Evolutionary conservation across 2,329 filamentous ascomycete species (phyloP).

Genomic region (Rutstroemia sp.): DNA sequence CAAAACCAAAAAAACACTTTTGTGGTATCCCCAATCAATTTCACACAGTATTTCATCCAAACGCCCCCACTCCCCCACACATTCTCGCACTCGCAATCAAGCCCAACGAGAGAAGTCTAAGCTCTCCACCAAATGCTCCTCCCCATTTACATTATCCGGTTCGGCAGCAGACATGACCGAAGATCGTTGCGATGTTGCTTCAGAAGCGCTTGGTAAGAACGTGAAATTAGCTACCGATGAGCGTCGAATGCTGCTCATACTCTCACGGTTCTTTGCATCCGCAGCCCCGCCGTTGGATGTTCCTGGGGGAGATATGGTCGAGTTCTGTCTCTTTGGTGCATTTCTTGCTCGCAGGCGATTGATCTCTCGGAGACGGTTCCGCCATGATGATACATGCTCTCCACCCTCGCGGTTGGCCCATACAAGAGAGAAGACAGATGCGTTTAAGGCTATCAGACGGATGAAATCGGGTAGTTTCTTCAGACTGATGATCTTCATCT

Average conservation of each 20-base stretch:
- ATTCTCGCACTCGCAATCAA: slow-evolving; percentile 12
- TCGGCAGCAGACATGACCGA: slow-evolving; percentile 48
- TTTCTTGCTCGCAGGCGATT: slow-evolving; percentile 69
- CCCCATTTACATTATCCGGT: slow-evolving; percentile 37
- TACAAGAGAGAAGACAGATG: slow-evolving; percentile 87
- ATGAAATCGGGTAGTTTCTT: slow-evolving; percentile 79
- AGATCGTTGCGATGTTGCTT: slow-evolving; percentile 49
- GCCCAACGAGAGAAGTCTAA: slow-evolving; percentile 32
- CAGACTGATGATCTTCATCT: slow-evolving; percentile 81
- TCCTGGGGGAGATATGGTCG: slow-evolving; percentile 29
- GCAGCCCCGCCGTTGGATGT: slow-evolving; percentile 21
- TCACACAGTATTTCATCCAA: not conserved
- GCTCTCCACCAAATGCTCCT: slow-evolving; percentile 27
- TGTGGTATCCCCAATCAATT: slow-evolving; percentile 21
- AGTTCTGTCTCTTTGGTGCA: slow-evolving; percentile 34
- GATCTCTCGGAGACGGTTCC: slow-evolving; percentile 78
- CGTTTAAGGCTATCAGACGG: slow-evolving; percentile 82
- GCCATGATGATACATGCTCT: slow-evolving; percentile 85
- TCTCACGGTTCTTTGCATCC: slow-evolving; percentile 44
- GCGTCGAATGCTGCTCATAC: slow-evolving; percentile 51
- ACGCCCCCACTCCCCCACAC: not conserved
- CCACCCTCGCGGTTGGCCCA: slow-evolving; percentile 72
- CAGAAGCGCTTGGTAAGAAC: slow-evolving; percentile 51
- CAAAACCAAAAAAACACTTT: slow-evolving; percentile 14
- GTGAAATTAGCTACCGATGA: slow-evolving; percentile 62